Base-by-base conservation (phyloP, 2,329 filamentous ascomycete genomes). In the Fusarium sp. region DNA sequence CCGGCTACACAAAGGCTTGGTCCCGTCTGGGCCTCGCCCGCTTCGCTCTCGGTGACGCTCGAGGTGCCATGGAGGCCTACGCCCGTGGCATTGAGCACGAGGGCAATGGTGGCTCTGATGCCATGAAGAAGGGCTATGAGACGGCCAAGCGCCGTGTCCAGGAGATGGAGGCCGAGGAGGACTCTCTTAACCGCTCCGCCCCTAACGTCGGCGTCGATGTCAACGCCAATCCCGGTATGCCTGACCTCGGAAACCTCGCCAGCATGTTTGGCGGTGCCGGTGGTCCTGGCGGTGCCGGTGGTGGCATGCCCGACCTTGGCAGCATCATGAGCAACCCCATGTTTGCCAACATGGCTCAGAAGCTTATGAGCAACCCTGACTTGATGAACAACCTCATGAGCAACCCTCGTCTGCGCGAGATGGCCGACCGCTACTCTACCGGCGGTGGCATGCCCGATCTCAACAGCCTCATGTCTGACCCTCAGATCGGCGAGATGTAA, bases 301-400 rank as follows among this genome's bases (percentile, higher is more conserved):
- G 93, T 61, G 94, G 94, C 64, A 97, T 98, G 93, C 95, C 95
- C 14, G 96, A 98, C 83, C 87, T 99, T 27, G 85, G 91, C 74
- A 90, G 91, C 73, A 92, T 99, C 83, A 97, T 98, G 95, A 95
- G 88, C 87, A 99, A 98, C 87, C 97, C 97, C 66, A 98, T 98
- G 97, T 97, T 99, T 86, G 91, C 95, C 60, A 94, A 90, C 85
- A 98, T 98, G 95, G 97, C 97, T 6, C 95, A 98, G 87, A 98
- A 94, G 84, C 85, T 99, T 65, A 98, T 98, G 97, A 94, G 92
- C 85, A 98, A 99, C 86, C 97, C 97, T 0, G 94, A 97, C 11
- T 91, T 95, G 87, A 93, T 98, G 91, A 90, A 88, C 82, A 97
- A 95, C 83, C 85, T 99, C 68, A 98, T 99, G 95, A 95, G 88